phyloP scores from a whole-genome alignment of 257 asterid species.

The Echium plantagineum region DNA sequence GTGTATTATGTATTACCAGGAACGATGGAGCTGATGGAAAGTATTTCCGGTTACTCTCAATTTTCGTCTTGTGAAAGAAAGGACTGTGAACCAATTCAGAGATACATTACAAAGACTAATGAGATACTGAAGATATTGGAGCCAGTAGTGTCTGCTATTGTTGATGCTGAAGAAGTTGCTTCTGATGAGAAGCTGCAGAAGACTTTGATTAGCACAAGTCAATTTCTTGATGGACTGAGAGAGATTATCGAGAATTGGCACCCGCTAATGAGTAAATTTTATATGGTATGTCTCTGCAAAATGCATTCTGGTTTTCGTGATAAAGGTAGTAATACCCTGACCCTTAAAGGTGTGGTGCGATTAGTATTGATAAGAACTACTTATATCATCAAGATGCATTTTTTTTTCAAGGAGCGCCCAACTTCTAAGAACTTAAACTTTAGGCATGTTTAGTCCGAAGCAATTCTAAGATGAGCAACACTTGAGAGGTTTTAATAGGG shows the following conservation, averaged over 20 bases:
- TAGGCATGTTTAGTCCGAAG: too few species aligned
- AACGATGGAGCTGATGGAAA: slow-evolving; percentile 24
- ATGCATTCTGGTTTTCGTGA: background rate
- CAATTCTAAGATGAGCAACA: too few species aligned
- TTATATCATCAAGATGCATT: too few species aligned
- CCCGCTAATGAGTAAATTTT: slow-evolving; percentile 19
- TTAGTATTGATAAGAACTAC: too few species aligned
- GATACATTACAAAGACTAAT: slow-evolving; percentile 17
- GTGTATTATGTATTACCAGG: slow-evolving; percentile 8
- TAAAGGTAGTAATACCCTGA: background rate
- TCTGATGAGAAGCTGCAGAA: slow-evolving; percentile 22
- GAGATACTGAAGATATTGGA: slow-evolving; percentile 23
- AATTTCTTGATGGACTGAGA: slow-evolving; percentile 21
- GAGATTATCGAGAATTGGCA: slow-evolving; percentile 23
- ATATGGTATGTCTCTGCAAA: slow-evolving; percentile 21
- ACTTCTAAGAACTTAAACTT: too few species aligned
- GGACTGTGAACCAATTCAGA: slow-evolving; percentile 12
- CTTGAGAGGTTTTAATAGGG: too few species aligned
- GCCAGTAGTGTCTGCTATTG: slow-evolving; percentile 17
- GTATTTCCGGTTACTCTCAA: slow-evolving; percentile 18
- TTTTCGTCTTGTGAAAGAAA: slow-evolving; percentile 19
- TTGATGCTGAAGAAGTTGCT: slow-evolving; percentile 18
- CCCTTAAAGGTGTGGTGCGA: too few species aligned
- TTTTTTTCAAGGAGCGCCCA: too few species aligned
- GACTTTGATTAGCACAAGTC: slow-evolving; percentile 13